Evolutionary conservation across 1,284 basidiomycete genomes (phyloP).

Genomic region (Meripilus lineatus): DNA sequence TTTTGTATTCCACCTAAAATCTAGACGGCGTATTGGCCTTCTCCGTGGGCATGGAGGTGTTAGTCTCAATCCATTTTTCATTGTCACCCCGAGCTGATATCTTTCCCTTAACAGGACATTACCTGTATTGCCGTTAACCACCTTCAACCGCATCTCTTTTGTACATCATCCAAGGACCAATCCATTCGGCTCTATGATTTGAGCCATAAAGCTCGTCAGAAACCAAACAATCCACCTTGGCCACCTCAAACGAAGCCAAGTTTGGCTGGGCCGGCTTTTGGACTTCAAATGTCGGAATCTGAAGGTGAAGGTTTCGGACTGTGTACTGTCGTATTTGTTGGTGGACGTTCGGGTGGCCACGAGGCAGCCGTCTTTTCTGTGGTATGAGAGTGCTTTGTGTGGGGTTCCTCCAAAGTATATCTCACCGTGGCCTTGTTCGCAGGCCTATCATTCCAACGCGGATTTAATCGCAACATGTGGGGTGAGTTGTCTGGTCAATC

Average conservation of each 20-base stretch:
- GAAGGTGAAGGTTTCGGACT: slow-evolving; percentile 60
- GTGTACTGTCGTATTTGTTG: slow-evolving; percentile 59
- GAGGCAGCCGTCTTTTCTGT: slow-evolving; percentile 59
- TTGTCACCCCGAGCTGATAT: slow-evolving; percentile 6
- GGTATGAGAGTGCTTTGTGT: too few relatives aligned
- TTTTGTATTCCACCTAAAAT: slow-evolving; percentile 45
- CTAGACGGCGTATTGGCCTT: slow-evolving; percentile 35
- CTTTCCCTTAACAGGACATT: slow-evolving; percentile 42
- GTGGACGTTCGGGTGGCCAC: slow-evolving; percentile 69
- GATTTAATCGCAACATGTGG: slow-evolving; percentile 72
- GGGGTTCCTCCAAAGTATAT: too few relatives aligned
- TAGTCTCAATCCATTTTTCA: slow-evolving; percentile 20
- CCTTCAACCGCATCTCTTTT: slow-evolving; percentile 48
- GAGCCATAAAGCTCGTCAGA: slow-evolving; percentile 22
- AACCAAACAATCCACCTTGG: slow-evolving; percentile 53
- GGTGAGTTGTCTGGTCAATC: slow-evolving; percentile 34
- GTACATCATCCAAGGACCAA: slow-evolving; percentile 65
- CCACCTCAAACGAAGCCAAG: slow-evolving; percentile 44
- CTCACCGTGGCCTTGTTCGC: too few relatives aligned
- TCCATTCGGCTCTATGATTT: slow-evolving; percentile 64
- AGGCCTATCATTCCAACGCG: slow-evolving; percentile 62
- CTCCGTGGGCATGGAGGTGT: slow-evolving; percentile 70
- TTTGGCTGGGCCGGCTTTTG: slow-evolving; percentile 63
- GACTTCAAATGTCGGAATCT: slow-evolving; percentile 49
- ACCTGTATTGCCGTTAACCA: slow-evolving; percentile 64